phyloP scores from a whole-genome alignment of 2,329 filamentous ascomycete species.

The Exophiala xenobiotica region DNA sequence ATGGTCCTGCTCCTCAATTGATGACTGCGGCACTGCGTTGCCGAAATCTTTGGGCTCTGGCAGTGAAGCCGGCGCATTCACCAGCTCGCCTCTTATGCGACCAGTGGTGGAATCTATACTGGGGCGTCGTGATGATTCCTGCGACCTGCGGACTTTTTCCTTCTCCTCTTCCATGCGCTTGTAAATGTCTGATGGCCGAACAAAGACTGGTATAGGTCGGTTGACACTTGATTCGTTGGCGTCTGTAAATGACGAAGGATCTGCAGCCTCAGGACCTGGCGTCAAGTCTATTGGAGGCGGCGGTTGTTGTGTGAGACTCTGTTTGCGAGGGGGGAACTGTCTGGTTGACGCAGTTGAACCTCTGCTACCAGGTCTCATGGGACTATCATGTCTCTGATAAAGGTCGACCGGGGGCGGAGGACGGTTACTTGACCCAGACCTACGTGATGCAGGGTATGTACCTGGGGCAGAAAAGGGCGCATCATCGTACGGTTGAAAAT shows the following conservation, averaged over 20 bases:
- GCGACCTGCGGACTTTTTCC: conserved; percentile 55
- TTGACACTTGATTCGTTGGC: conserved; percentile 7
- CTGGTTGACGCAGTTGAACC: conserved; percentile 26
- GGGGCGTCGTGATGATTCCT: conserved; percentile 56
- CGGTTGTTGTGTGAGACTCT: conserved; percentile 56
- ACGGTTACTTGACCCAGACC: conserved; percentile 18
- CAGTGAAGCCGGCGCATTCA: conserved; percentile 31
- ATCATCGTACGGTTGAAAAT: conserved; percentile 18
- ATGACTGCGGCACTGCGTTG: neutral
- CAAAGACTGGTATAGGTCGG: conserved; percentile 45
- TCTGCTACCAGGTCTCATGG: conserved; percentile 29
- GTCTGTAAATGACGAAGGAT: neutral
- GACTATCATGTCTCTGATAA: conserved; percentile 23
- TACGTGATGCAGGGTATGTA: conserved; percentile 16
- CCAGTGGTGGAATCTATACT: conserved; percentile 49
- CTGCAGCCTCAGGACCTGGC: conserved; percentile 1
- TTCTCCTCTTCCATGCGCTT: conserved; percentile 67
- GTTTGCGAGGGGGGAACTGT: conserved; percentile 61
- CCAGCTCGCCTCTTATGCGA: conserved; percentile 11
- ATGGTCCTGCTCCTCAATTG: conserved; percentile 37
- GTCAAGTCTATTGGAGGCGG: conserved; percentile 15
- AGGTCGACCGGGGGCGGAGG: conserved; percentile 31
- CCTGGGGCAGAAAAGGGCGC: conserved; percentile 20
- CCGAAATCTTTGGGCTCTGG: conserved; percentile 20
- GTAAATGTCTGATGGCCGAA: conserved; percentile 76